Evolutionary conservation across 2,329 filamentous ascomycete species (phyloP).

Genomic region (Xylariaceae sp.): DNA sequence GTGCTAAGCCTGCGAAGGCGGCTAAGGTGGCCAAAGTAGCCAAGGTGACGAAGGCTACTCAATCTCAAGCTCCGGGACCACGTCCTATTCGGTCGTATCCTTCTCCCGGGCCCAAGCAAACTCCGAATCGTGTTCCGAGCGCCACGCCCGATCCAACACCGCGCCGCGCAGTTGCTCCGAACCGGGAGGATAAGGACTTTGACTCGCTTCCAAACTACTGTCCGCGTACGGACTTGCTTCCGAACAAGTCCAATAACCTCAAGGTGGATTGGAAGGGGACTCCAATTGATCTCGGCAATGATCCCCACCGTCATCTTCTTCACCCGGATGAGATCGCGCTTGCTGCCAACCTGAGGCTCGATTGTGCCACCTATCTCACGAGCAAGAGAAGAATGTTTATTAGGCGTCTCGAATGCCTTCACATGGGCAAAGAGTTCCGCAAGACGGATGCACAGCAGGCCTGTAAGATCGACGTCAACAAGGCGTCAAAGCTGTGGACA

Average conservation of each 20-base stretch:
- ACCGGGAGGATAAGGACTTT: slow-evolving; percentile 83
- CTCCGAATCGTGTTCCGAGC: slow-evolving; percentile 40
- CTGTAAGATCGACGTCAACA: slow-evolving; percentile 99
- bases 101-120: slow-evolving; percentile 32
- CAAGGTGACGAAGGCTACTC: slow-evolving; percentile 29
- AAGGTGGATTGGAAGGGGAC: slow-evolving; percentile 89
- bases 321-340: slow-evolving; percentile 78
- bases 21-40: slow-evolving; percentile 34
- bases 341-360: slow-evolving; percentile 78
- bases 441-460: slow-evolving; percentile 95
- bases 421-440: slow-evolving; percentile 79
- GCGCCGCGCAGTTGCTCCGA: slow-evolving; percentile 61
- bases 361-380: slow-evolving; percentile 85
- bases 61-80: slow-evolving; percentile 36
- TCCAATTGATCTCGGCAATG: slow-evolving; percentile 73
- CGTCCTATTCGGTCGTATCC: slow-evolving; percentile 37
- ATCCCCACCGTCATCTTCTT: slow-evolving; percentile 70
- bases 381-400: slow-evolving; percentile 93
- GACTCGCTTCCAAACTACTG: slow-evolving; percentile 70
- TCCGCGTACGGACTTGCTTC: slow-evolving; percentile 68
- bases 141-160: slow-evolving; percentile 53
- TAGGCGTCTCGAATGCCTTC: slow-evolving; percentile 68
- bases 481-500: slow-evolving; percentile 89
- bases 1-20: slow-evolving; percentile 39
- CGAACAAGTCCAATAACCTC: slow-evolving; percentile 67